Base-by-base conservation (phyloP, 164 flowering plant species). In the Annona squamosa region DNA sequence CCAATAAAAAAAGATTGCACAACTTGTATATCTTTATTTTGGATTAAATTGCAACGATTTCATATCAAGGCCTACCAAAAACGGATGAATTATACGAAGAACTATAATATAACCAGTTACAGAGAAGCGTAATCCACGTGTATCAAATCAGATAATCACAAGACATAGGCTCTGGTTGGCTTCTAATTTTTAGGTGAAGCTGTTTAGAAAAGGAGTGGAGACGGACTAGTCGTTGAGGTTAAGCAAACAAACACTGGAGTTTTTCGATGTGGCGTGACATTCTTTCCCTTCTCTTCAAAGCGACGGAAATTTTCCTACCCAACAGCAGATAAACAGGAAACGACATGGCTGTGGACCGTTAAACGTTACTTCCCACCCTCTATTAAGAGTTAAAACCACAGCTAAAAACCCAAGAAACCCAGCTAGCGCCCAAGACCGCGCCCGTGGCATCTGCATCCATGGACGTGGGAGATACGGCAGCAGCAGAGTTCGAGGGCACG, bases 401-500 rank as follows among this genome's bases (percentile, higher is more conserved):
- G 4, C 68, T 56, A 6, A 63, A n/a, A n/a, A n/a, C 65, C 65
- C 65, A 16, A 16, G n/a, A 2, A 16, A 17, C 42, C 46, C 3
- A 63, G 65, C 65, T 63, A 63, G 16, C 17, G 3, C 16, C 65
- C 18, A 63, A 63, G 18, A 63, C 18, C 16, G 65, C 0, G 6
- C 18, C 17, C 26, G 16, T 63, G 0, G 10, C 5, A n/a, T 4
- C 65, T n/a, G 44, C 5, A 70, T 75, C 62, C 74, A 76, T 42
- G 65, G 63, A 68, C 4, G 19, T 26, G 26, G 7, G 48, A 46
- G 48, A 71, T 46, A 48, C 3, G 45, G 6, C 57, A 45, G 62
- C 61, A 4, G 84, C 92, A 0, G 95, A 91, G 80, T 79, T 94
- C 0, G 97, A 94, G 79, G 97, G 98, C 2, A 77, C 86, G 0